phyloP scores from a whole-genome alignment of 345 rosid genomes.

The Nephelium lappaceum region DNA sequence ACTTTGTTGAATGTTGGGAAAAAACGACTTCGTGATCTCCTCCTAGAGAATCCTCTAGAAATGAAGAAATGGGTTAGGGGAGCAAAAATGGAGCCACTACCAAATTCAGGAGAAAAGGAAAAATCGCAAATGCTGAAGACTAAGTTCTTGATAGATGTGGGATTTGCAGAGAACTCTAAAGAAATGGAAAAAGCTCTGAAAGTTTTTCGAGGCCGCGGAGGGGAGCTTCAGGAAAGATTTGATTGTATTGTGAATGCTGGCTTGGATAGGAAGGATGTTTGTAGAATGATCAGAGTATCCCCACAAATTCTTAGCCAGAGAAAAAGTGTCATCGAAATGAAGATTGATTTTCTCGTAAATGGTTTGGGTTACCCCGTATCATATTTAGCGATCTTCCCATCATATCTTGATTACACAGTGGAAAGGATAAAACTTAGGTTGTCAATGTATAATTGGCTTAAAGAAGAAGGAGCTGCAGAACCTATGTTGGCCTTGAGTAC shows the following conservation, averaged over 20 bases:
- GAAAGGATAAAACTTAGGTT: constrained; percentile 58
- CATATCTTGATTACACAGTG: constrained; percentile 48
- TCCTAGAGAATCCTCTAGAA: constrained; percentile 61
- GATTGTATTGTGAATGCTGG: constrained; percentile 66
- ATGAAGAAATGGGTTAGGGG: constrained; percentile 56
- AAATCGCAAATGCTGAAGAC: constrained; percentile 45
- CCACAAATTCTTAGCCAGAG: constrained; percentile 68
- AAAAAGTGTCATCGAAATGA: constrained; percentile 50
- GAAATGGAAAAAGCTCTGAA: constrained; percentile 48
- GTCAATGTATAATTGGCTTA: constrained; percentile 74
- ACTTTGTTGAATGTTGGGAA: constrained; percentile 50
- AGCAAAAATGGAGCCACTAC: constrained; percentile 40
- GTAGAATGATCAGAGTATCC: constrained; percentile 49
- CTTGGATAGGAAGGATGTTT: constrained; percentile 56
- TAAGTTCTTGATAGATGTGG: constrained; percentile 57
- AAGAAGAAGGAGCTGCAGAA: constrained; percentile 41
- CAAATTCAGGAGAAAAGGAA: constrained; percentile 27
- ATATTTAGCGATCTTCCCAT: constrained; percentile 50
- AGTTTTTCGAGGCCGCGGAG: constrained; percentile 60
- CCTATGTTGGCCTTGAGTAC: constrained; percentile 48
- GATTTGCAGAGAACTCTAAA: constrained; percentile 46
- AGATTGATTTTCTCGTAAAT: constrained; percentile 53
- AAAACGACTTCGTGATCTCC: constrained; percentile 42
- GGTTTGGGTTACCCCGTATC: constrained; percentile 61
- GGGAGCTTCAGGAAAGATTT: constrained; percentile 72